Percentiles rank a stretch among this genome's conserved stretches.
phyloP scores from a whole-genome alignment of 768 basidiomycete genomes.

The Calocera cornea region DNA sequence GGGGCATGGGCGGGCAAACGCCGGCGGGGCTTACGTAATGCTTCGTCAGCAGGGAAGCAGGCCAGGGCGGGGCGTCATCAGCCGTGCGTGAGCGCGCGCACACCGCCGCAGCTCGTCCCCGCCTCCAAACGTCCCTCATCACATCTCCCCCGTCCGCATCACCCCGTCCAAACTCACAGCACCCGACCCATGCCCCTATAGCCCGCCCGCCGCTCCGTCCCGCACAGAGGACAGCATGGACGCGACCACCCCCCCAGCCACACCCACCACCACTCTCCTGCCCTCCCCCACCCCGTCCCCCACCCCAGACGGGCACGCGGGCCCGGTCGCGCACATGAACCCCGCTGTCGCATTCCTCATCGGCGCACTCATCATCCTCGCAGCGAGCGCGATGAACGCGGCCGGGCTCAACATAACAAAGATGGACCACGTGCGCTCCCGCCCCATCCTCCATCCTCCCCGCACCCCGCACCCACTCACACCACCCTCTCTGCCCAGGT shows the following conservation, averaged over 20 bases:
- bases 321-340: slow-evolving; percentile 5
- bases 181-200: neutral
- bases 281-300: slow-evolving; percentile 9
- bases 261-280: neutral
- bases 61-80: too few relatives aligned
- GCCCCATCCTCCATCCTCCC: neutral
- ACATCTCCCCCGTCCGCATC: too few relatives aligned
- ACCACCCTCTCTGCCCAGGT: slow-evolving; percentile 42
- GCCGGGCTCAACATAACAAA: slow-evolving; percentile 93
- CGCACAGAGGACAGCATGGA: neutral
- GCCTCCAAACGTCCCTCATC: too few relatives aligned
- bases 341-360: slow-evolving; percentile 66
- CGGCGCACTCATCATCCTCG: slow-evolving; percentile 69
- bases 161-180: neutral
- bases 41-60: too few relatives aligned
- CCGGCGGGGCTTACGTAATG: too few relatives aligned
- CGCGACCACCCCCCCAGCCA: too few relatives aligned
- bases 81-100: too few relatives aligned
- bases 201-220: neutral
- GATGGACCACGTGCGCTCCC: slow-evolving; percentile 62
- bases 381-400: slow-evolving; percentile 76
- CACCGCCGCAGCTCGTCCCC: too few relatives aligned
- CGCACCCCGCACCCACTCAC: neutral
- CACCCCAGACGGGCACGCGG: neutral
- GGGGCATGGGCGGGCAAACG: too few relatives aligned